Evolutionary conservation across 2,329 filamentous ascomycete genomes (phyloP).

Genomic region (Akanthomyces dipterigenus): DNA sequence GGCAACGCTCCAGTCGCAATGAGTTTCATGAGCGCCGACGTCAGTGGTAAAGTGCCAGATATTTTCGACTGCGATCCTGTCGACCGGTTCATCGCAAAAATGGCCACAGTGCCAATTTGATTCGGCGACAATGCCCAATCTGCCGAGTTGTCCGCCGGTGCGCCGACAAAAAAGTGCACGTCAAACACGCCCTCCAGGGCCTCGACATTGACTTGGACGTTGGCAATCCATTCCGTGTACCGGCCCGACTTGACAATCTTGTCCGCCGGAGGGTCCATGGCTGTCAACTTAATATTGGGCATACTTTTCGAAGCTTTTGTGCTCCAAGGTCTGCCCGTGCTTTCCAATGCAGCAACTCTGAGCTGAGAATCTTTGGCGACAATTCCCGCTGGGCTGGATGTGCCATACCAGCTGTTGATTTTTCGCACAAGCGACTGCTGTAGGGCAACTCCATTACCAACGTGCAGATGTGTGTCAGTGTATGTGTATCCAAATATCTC

Average conservation of each 20-base stretch:
- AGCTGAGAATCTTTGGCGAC: conserved; percentile 1
- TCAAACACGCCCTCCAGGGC: conserved; percentile 53
- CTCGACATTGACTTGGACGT: conserved; percentile 55
- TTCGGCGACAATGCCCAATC: conserved; percentile 48
- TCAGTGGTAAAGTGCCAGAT: conserved; percentile 46
- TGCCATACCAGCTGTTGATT: conserved; percentile 46
- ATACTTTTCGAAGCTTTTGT: conserved; percentile 7
- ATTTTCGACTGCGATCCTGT: conserved; percentile 29
- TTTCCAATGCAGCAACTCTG: neutral
- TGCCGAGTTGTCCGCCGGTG: conserved; percentile 34
- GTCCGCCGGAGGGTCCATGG: conserved; percentile 18
- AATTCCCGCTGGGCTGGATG: conserved; percentile 21
- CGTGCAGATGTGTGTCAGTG: conserved; percentile 44
- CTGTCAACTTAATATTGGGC: conserved; percentile 23
- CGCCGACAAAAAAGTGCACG: conserved; percentile 63
- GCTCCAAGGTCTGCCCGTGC: conserved; percentile 15
- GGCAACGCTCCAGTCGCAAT: conserved; percentile 30
- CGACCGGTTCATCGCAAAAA: conserved; percentile 40
- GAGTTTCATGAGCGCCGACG: conserved; percentile 39
- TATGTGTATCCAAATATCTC: conserved; percentile 68
- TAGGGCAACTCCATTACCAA: conserved; percentile 19
- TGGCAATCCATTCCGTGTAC: conserved; percentile 62
- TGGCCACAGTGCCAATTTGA: conserved; percentile 55
- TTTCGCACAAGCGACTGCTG: conserved; percentile 30
- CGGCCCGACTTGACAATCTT: conserved; percentile 30